These are phyloP conservation scores for Globisporangium sylvaticum DNA, from an alignment of 352 stramenopile genomes.

Conservation along the genomic window DNA sequence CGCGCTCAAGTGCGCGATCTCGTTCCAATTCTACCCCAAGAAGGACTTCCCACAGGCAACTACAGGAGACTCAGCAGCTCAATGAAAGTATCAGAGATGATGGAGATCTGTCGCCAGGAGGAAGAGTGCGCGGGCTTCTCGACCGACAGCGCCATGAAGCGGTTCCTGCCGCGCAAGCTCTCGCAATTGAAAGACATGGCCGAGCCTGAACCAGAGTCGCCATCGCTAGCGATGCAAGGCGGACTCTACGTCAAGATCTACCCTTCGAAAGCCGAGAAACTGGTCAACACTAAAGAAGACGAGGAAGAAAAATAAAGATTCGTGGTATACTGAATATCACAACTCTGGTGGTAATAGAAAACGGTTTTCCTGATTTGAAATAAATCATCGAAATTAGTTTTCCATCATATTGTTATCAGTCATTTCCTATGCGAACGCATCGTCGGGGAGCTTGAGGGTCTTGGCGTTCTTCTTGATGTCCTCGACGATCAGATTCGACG, in stretches of 20 bases:
- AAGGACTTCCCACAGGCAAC: conserved; percentile 76
- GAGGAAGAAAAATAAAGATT: too few relatives aligned
- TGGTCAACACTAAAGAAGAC: too few relatives aligned
- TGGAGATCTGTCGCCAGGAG: conserved; percentile 60
- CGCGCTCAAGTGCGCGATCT: conserved; percentile 56
- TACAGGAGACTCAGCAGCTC: conserved; percentile 34
- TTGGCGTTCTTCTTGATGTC: conserved; percentile 28
- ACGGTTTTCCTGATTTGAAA: not conserved
- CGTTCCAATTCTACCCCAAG: conserved; percentile 72
- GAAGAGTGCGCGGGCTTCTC: conserved; percentile 69
- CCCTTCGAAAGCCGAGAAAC: conserved; percentile 36
- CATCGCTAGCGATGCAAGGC: conserved; percentile 25
- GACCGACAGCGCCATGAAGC: conserved; percentile 69
- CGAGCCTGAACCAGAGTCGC: not conserved
- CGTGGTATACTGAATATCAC: not conserved
- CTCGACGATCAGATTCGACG: conserved; percentile 34
- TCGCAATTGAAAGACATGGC: conserved; percentile 63
- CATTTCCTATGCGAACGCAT: conserved; percentile 31
- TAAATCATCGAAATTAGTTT: not conserved
- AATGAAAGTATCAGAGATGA: conserved; percentile 34
- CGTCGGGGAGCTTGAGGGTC: conserved; percentile 24
- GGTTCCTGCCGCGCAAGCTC: conserved; percentile 68
- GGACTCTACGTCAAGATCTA: conserved; percentile 66
- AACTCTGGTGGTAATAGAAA: not conserved
- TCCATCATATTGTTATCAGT: not conserved